Evolutionary conservation across 129 eudicot species (phyloP).

Genomic region (Flaveria trinervia): DNA sequence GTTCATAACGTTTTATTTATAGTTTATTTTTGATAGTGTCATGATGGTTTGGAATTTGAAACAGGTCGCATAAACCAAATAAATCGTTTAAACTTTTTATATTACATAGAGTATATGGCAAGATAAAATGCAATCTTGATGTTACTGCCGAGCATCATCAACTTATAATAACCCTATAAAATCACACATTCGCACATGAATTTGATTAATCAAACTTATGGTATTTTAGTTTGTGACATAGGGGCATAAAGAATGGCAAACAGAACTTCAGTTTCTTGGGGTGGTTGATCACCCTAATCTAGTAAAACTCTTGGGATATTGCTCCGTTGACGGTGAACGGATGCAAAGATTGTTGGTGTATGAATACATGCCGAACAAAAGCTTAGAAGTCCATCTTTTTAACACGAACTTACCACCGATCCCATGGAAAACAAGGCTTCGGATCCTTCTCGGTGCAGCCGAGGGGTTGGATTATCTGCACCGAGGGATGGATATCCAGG

Average conservation of each 20-base stretch:
- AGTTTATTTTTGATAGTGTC: no score
- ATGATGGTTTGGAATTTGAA: background rate
- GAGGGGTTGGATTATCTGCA: slow-evolving; percentile 82
- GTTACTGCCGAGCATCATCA: background rate
- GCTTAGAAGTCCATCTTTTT: slow-evolving; percentile 80
- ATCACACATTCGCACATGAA: background rate
- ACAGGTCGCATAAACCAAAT: no score
- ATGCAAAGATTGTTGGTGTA: slow-evolving; percentile 74
- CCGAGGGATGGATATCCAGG: slow-evolving; percentile 67
- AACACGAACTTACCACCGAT: slow-evolving; percentile 45
- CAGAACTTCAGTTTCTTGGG: slow-evolving; percentile 87
- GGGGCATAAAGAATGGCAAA: slow-evolving; percentile 90
- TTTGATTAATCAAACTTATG: background rate
- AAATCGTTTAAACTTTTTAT: no score
- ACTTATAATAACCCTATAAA: background rate
- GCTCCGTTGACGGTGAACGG: slow-evolving; percentile 78
- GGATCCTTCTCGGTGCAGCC: slow-evolving; percentile 74
- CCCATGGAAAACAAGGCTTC: slow-evolving; percentile 70
- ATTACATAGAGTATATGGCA: background rate
- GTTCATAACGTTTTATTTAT: no score
- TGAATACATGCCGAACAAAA: slow-evolving; percentile 72
- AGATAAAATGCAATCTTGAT: slow-evolving; percentile 11
- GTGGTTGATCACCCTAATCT: slow-evolving; percentile 77
- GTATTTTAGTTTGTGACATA: slow-evolving; percentile 20
- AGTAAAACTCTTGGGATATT: slow-evolving; percentile 81